Evolutionary conservation across 257 asterid species (phyloP), one percentile per base, ranked within the genome.

Genomic region (Plantago major): DNA sequence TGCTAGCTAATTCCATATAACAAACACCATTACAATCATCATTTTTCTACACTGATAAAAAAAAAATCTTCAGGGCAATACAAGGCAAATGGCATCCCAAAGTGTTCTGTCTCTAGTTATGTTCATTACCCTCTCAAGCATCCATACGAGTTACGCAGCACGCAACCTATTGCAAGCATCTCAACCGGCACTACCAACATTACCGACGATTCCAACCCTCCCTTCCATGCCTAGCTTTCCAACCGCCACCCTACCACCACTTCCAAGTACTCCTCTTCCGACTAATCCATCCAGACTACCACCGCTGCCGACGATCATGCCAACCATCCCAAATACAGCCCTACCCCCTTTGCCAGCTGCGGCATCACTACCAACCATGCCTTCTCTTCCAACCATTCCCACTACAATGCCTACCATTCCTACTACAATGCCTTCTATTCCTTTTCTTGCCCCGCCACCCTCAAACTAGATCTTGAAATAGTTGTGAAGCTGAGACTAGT

Each of bases 151-250:
- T 7, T 10, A n/a, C 58, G 71, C 66, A 16, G 64, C 64, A 1
- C 71, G 64, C 55, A 45, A 46, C 67, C 67, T 54, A 8, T 8
- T 60, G 55, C 71, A 71, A 60, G 18, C 72, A 18, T 44, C 64
- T 46, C 76, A 60, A 7, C 26, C 26, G 26, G 40, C 8, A 33
- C 40, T 4, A 7, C 69, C 74, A 7, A 45, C 46, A 42, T 2
- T 69, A 47, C 61, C 74, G 14, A 30, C 65, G 7, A 42, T 63
- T 7, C 69, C 74, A 2, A 62, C 47, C 9, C 11, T 46, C 56
- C 74, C 69, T 11, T 37, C 68, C 9, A 30, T 66, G 51, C 64
- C 64, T 3, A n/a, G 63, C 30, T 61, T 69, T 52, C 59, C 73
- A 13, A 33, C 61, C 7, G 28, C n/a, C 68, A 63, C 13, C 53